Evolutionary conservation across 192 early-diverging fungal genomes (phyloP).

Genomic region (Coemansia sp.): DNA sequence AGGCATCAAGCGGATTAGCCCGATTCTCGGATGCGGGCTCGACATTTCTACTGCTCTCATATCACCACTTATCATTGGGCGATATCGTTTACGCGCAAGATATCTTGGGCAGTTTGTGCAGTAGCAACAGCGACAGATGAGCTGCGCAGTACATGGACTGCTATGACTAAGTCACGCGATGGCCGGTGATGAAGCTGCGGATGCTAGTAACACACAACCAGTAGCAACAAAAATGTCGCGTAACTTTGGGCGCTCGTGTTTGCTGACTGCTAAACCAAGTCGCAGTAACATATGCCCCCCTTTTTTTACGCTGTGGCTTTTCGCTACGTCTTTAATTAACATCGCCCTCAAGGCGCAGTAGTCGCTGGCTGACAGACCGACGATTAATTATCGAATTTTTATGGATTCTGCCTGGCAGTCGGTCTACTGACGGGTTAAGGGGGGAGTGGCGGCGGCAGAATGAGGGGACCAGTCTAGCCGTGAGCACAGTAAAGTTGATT

Average conservation of each 20-base stretch:
- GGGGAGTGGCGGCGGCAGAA: background rate
- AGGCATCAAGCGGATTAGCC: background rate
- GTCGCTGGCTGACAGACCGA: background rate
- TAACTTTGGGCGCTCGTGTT: constrained; percentile 3
- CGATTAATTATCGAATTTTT: background rate
- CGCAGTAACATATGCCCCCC: background rate
- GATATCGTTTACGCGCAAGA: background rate
- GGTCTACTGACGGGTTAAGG: background rate
- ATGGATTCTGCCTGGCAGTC: background rate
- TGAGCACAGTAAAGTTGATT: background rate
- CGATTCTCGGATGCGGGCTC: background rate
- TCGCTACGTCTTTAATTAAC: background rate
- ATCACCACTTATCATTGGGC: background rate
- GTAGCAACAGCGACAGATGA: background rate
- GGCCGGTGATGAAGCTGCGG: background rate
- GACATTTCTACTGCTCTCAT: background rate
- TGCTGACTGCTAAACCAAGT: constrained; percentile 1
- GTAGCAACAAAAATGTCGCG: background rate
- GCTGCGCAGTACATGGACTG: background rate
- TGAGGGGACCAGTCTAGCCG: background rate
- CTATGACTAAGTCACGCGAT: background rate
- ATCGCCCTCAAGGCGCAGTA: background rate
- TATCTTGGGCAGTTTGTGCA: background rate
- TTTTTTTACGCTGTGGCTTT: background rate
- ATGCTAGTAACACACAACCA: constrained; percentile 3